Evolutionary conservation across 441 rosid genomes (phyloP), one percentile per base, ranked within the genome.

Genomic region (Populus tomentosa): DNA sequence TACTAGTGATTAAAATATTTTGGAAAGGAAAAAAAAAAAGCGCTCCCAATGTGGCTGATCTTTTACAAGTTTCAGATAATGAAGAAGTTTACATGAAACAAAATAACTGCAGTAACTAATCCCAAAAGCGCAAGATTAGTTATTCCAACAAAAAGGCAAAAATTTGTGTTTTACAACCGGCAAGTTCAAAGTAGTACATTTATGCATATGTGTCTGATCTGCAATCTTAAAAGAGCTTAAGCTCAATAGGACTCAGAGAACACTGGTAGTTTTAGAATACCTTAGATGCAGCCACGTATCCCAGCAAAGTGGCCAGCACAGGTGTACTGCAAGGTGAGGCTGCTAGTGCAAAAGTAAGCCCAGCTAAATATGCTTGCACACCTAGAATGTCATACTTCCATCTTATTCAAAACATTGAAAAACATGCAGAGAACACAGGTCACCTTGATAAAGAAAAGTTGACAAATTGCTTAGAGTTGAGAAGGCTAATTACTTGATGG

Each of bases 251-350:
- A 30, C 9, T 66, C 38, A 14, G 6, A 28, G 70, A 30, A 64
- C 67, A 24, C 67, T 62, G 30, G 67, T 21, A 2, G 68, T 71
- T 35, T 46, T 3, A 16, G 69, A 38, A 79, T 88, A 90, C 98
- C 98, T 87, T 92, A 81, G 98, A 92, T 75, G 99, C 73, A 78
- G 99, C 99, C 26, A 93, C 97, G 71, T 91, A 95, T 78, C 87
- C 98, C 74, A 93, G 88, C 75, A 91, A 84, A 73, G 98, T 90
- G 74, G 98, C 98, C 75, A 95, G 87, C 70, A 95, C 98, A 33
- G 97, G 98, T 32, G 98, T 95, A 81, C 97, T 95, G 85, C 99
- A 93, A 78, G 99, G 98, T 75, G 97, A 93, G 56, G 98, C 98
- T 80, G 98, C 98, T 83, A 95, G 88, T 42, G 99, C 98, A 76